phyloP scores from a whole-genome alignment of 2,329 filamentous ascomycete genomes.

The Neofusicoccum laricinum region DNA sequence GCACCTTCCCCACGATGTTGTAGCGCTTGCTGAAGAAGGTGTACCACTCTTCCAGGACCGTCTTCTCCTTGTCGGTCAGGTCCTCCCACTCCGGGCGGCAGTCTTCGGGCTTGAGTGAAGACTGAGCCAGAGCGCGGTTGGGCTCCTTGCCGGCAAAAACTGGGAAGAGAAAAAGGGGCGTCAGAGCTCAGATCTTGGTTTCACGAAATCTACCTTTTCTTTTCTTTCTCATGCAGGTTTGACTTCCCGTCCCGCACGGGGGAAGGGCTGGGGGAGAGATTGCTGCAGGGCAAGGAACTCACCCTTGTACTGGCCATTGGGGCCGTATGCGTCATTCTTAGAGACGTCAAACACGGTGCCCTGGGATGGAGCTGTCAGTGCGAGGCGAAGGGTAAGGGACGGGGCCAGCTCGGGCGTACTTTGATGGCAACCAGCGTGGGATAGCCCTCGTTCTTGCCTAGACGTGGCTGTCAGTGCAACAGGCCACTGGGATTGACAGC shows the following conservation, averaged over 20 bases:
- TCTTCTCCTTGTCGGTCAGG: conserved; percentile 80
- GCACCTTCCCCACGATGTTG: conserved; percentile 69
- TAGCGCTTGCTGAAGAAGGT: conserved; percentile 97
- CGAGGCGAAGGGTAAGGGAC: not conserved
- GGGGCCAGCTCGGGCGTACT: conserved; percentile 26
- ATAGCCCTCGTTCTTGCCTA: conserved; percentile 62
- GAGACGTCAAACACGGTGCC: conserved; percentile 93
- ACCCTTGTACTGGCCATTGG: conserved; percentile 84
- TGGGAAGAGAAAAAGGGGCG: conserved; percentile 38
- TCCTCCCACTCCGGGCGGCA: conserved; percentile 79
- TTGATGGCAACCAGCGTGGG: conserved; percentile 62
- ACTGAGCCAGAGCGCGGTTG: conserved; percentile 83
- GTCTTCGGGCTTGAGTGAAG: conserved; percentile 82
- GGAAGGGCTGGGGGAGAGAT: not conserved
- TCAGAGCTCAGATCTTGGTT: not conserved
- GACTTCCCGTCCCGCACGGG: too few species aligned
- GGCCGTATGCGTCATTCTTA: conserved; percentile 81
- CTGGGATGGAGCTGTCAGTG: conserved; percentile 42
- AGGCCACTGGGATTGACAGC: not conserved
- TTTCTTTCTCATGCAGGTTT: not conserved
- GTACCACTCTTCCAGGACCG: conserved; percentile 83
- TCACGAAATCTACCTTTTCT: not conserved
- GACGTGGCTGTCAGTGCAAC: not conserved
- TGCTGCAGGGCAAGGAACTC: conserved; percentile 29
- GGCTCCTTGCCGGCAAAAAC: conserved; percentile 96